These are phyloP conservation scores for Dioscorea dumetorum DNA, from an alignment of 106 monocot species.

Conservation along the genomic window DNA sequence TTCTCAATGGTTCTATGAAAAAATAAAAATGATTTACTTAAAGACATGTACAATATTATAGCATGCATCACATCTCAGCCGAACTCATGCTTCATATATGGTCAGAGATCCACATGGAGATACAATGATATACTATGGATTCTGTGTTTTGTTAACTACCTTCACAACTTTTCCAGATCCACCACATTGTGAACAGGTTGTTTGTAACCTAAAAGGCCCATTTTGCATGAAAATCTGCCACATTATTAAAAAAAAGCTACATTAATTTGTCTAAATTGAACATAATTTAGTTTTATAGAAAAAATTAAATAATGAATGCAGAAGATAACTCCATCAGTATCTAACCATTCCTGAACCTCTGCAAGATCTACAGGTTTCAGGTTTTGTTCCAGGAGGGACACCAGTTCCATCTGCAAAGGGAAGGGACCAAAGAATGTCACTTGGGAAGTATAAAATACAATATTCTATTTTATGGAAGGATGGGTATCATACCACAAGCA, in stretches of 20 bases:
- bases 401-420: constrained; percentile 68
- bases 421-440: not conserved
- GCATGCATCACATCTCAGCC: no score
- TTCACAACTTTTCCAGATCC: constrained; percentile 77
- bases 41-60: no score
- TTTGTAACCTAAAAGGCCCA: constrained; percentile 75
- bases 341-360: constrained; percentile 86
- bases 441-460: not conserved
- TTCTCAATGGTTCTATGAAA: no score
- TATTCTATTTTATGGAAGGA: not conserved
- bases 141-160: constrained; percentile 19
- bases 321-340: not conserved
- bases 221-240: constrained; percentile 71
- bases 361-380: constrained; percentile 82
- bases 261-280: no score
- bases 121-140: no score
- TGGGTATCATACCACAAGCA: constrained; percentile 66
- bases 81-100: no score
- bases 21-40: no score
- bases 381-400: constrained; percentile 85
- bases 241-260: no score
- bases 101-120: no score
- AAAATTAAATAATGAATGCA: no score
- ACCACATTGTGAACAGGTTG: constrained; percentile 63
- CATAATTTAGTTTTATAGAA: no score